These are phyloP conservation scores for Monosporozyma servazzii DNA, from an alignment of 805 yeast genomes.

Conservation along the genomic window DNA sequence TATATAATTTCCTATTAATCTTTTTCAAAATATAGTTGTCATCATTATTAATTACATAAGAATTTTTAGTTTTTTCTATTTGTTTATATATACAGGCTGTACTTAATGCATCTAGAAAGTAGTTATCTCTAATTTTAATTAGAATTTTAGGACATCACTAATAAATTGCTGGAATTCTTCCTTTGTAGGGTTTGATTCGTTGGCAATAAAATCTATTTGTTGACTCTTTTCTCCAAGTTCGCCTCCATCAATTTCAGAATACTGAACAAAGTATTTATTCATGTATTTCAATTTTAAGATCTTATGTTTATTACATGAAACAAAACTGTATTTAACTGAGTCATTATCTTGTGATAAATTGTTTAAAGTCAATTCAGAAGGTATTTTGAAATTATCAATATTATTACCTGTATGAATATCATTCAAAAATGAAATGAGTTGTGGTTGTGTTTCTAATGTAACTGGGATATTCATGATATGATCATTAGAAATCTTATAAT, in stretches of 20 bases:
- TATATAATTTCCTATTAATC: too few relatives aligned
- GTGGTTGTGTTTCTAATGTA: slow-evolving; percentile 27
- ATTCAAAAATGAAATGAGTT: not conserved
- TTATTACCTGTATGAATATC: not conserved
- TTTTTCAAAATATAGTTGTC: not conserved
- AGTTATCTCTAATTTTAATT: too few relatives aligned
- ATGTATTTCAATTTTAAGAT: slow-evolving; percentile 19
- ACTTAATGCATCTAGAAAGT: not conserved
- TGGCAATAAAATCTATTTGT: slow-evolving; percentile 25
- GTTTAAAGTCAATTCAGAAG: slow-evolving; percentile 5
- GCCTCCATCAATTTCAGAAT: slow-evolving; percentile 25
- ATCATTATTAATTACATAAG: not conserved
- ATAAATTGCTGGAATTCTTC: slow-evolving; percentile 7
- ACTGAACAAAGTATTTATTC: slow-evolving; percentile 26
- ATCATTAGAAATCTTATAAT: slow-evolving; percentile 13
- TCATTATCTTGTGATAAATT: not conserved
- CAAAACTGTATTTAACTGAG: slow-evolving; percentile 14
- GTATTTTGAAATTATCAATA: not conserved
- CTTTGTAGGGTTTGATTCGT: slow-evolving; percentile 4
- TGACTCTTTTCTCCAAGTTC: slow-evolving; percentile 19
- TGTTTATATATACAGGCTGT: not conserved
- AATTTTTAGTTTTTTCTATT: not conserved
- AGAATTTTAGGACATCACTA: slow-evolving; percentile 7
- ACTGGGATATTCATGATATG: slow-evolving; percentile 2
- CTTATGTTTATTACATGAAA: slow-evolving; percentile 17